Evolutionary conservation across 495 filamentous ascomycete species (phyloP), one percentile per base, ranked within the genome.

Genomic region (Aspergillus haitiensis): DNA sequence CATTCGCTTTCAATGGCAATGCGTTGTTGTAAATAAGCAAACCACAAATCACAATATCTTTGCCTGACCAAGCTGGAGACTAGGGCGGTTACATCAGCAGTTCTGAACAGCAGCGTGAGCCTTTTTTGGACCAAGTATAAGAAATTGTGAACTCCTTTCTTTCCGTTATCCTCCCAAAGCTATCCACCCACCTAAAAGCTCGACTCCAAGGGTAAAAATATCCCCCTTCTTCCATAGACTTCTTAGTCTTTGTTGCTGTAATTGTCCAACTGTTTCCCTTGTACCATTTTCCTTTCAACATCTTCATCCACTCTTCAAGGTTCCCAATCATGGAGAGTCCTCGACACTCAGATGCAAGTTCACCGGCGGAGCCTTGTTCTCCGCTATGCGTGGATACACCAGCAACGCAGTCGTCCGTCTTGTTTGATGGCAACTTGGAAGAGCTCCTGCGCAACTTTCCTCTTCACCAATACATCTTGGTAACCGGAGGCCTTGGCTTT

Each of bases 401-500:
- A 15, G 75, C 73, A 18, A 79, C 76, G 52, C 71, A 75, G 59
- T 63, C 65, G 7, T 76, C 74, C 55, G 67, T 74, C 36, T 59
- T 76, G 52, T 77, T 79, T 60, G 74, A 77, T 60, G 68, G 69
- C 60, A 67, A 73, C 37, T 59, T 78, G 7, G 69, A 73, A 37
- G 70, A 74, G 36, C 58, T 78, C 56, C 56, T 77, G 57, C 69
- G 60, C 49, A 68, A 72, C 56, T 60, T 73, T 34, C 70, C 74
- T 65, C 58, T 66, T 2, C 66, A 75, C 44, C 72, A 72, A 53
- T 71, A 75, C 68, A 82, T 86, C 55, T 77, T 87, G 16, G 83
- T 87, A 50, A 83, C 85, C 45, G 85, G 85, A n/a, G 85, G 85
- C 8, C 74, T 86, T 16, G 85, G 85, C 5, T 88, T 86, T 64